Base-by-base conservation (phyloP, 495 filamentous ascomycete species). In the Oleoguttula mirabilis region DNA sequence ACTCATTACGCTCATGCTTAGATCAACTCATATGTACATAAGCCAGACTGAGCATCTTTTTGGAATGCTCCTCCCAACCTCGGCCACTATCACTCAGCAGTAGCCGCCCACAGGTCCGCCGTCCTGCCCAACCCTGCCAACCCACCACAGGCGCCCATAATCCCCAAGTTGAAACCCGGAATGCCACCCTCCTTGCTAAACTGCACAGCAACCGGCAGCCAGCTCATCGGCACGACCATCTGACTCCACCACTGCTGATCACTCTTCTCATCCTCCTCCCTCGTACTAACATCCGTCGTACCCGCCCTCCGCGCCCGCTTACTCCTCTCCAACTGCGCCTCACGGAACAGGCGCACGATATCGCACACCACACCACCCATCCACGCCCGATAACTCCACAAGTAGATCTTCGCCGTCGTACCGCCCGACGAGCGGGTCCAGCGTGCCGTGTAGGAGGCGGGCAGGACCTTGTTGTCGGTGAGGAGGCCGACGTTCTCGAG, bases 241-340 rank as follows among this genome's bases (percentile, higher is more conserved):
- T 62, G 57, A 12, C 21, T 47, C 57, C 57, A 62, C 59, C 59
- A 62, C 44, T 54, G 51, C 43, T 38, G 25, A 48, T 62, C 59
- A n/a, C 36, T 33, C 55, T 45, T 49, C 34, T 27, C 32, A 30
- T 56, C 48, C 34, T 51, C 45, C 38, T 50, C 43, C 48, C 4
- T 38, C 20, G 48, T 46, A 33, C 48, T 41, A 10, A 45, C 44
- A 22, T 40, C 48, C 19, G 36, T 45, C 14, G 48, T 37, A 16
- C 37, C 46, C 22, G 24, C 33, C 4, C 49, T 44, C 31, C 55
- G 39, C 3, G 37, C 45, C 36, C 41, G 30, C 56, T 45, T 54
- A 14, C 21, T 27, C 33, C 40, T 17, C 38, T 53, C 36, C 10
- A 48, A 23, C 34, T 43, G 55, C 33, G 57, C 57, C 33, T 58